Base-by-base conservation (phyloP, 345 rosid species). In the Heritiera fomes region DNA sequence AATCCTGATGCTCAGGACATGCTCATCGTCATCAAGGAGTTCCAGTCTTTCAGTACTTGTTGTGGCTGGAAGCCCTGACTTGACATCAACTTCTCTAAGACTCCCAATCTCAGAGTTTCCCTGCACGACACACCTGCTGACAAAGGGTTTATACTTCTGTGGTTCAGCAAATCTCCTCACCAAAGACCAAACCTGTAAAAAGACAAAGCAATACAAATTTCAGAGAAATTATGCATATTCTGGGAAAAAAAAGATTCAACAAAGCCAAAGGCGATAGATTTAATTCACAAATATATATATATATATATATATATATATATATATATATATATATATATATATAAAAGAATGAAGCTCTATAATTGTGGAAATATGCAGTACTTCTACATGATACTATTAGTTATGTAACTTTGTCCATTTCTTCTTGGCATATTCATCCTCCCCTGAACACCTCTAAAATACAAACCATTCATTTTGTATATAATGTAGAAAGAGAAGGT, bases 141-240 rank as follows among this genome's bases (percentile, higher is more conserved):
- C 79, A 20, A 93, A 93, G 7, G 95, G 97, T 77, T 93, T 93
- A 80, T 93, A 93, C 71, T 83, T 90, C 85, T 93, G 97, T 2
- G 97, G 97, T 83, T 93, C 88, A 50, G 91, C 97, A 17, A 93
- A 93, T 82, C 94, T 88, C 85, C 97, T 90, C 73, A 91, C 95
- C 61, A 91, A 78, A 23, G 95, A 93, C 97, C 95, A 93, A 1
- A 93, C 97, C 97, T 93, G 45, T 59, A 38, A 23, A 82, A 60
- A 50, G 28, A 71, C 38, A 47, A 38, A 47, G 68, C 30, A 47
- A 49, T 38, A 46, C 40, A 66, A 49, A 12, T 56, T 61, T 65
- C 61, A 32, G 43, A 14, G 46, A 71, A 20, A 69, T 52, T 34
- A 20, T 32, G 10, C 76, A 13, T 53, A 81, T 43, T 63, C 17